Percentiles rank a stretch among this genome's conserved stretches.
Evolutionary conservation across 805 yeast species (phyloP).

Genomic region (Candida multigemmis): DNA sequence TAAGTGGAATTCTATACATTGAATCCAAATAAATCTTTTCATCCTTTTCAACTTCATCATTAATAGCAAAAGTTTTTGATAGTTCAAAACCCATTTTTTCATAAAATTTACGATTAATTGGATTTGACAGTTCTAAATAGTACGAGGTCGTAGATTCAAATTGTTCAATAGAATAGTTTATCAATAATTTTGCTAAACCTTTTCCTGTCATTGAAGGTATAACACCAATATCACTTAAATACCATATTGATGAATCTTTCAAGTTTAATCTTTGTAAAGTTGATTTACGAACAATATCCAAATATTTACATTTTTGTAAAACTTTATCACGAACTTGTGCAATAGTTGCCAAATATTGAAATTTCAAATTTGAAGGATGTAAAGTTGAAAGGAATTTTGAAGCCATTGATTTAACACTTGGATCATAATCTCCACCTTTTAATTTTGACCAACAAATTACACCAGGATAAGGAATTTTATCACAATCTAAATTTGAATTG

Average conservation of each 20-base stretch:
- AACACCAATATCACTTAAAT: constrained; percentile 50
- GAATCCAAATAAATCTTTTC: too few species aligned
- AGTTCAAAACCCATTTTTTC: constrained; percentile 41
- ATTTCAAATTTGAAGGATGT: constrained; percentile 17
- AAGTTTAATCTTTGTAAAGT: constrained; percentile 31
- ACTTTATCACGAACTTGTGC: constrained; percentile 40
- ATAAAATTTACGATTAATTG: constrained; percentile 43
- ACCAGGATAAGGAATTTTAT: constrained; percentile 1
- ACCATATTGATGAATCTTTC: constrained; percentile 39
- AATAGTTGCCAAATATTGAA: constrained; percentile 22
- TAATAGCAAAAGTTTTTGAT: constrained; percentile 21
- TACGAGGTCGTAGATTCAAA: constrained; percentile 28
- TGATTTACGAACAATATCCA: constrained; percentile 33
- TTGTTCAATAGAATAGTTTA: constrained; percentile 41
- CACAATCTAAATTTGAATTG: too few species aligned
- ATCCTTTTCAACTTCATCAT: constrained; percentile 8
- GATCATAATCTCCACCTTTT: too few species aligned
- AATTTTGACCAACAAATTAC: not conserved
- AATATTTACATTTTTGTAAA: constrained; percentile 40
- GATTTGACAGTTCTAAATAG: constrained; percentile 52
- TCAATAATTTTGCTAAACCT: constrained; percentile 44
- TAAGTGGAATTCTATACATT: too few species aligned
- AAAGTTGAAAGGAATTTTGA: too few species aligned
- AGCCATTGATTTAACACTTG: too few species aligned
- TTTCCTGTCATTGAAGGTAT: constrained; percentile 50